phyloP scores from a whole-genome alignment of 805 yeast genomes.

The Lipomyces oligophaga region DNA sequence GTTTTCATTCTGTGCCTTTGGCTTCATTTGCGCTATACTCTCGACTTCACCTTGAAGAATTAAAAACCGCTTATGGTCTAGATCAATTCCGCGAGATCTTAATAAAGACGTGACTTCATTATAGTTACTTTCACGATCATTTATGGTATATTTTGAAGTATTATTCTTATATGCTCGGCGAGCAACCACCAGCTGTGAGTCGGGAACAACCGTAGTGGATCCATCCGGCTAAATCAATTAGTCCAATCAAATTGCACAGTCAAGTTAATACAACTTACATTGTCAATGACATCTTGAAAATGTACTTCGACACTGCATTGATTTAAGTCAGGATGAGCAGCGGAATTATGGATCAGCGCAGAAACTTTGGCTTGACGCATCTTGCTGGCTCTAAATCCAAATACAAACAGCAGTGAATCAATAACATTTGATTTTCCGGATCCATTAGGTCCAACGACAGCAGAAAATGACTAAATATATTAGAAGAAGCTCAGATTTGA shows the following conservation, averaged over 20 bases:
- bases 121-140: slow-evolving; percentile 65
- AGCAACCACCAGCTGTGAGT: slow-evolving; percentile 62
- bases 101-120: slow-evolving; percentile 72
- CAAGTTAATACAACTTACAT: slow-evolving; percentile 10
- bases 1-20: slow-evolving; percentile 86
- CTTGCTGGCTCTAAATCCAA: slow-evolving; percentile 93
- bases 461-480: slow-evolving; percentile 68
- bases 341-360: slow-evolving; percentile 89
- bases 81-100: slow-evolving; percentile 80
- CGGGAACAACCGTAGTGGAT: slow-evolving; percentile 47
- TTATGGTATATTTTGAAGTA: slow-evolving; percentile 71
- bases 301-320: slow-evolving; percentile 90
- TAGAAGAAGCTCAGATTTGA: background rate
- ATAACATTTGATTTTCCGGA: slow-evolving; percentile 97
- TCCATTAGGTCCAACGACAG: slow-evolving; percentile 98
- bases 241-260: background rate
- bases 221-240: slow-evolving; percentile 39
- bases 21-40: slow-evolving; percentile 96
- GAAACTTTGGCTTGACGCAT: slow-evolving; percentile 95
- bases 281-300: slow-evolving; percentile 71
- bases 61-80: slow-evolving; percentile 90
- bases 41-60: slow-evolving; percentile 98
- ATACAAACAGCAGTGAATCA: slow-evolving; percentile 92
- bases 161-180: slow-evolving; percentile 77
- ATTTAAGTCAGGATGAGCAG: slow-evolving; percentile 56